A percentile compares a stretch with the other conserved stretches of the same genome.
Conservation (phyloP, 139 green algal genomes). For the Tetraselmis striata region DNA sequence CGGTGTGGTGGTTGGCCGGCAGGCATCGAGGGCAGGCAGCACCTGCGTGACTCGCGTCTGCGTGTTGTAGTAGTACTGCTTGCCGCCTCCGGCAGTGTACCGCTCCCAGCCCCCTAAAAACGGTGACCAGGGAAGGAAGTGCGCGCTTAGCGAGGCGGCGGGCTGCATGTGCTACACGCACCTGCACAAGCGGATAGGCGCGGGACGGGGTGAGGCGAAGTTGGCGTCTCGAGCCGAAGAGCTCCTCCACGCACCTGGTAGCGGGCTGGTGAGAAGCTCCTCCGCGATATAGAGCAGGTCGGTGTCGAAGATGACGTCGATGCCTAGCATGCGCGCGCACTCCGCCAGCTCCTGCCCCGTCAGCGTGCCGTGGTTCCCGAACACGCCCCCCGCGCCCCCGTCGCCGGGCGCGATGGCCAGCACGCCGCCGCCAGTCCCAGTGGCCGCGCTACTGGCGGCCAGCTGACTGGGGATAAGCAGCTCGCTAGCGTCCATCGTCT, state of each 20-base stretch:
- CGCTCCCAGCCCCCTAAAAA: slow-evolving; percentile 5
- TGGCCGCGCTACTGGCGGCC: too few species aligned
- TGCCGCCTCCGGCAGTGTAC: slow-evolving; percentile 10
- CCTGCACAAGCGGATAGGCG: too few species aligned
- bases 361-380: background rate
- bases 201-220: too few species aligned
- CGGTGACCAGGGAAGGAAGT: too few species aligned
- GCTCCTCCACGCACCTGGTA: too few species aligned
- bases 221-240: too few species aligned
- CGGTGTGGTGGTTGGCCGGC: too few species aligned
- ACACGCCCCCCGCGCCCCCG: background rate
- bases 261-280: slow-evolving; percentile 10
- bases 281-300: slow-evolving; percentile 22
- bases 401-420: background rate
- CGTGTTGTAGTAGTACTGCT: slow-evolving; percentile 16
- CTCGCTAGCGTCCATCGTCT: background rate
- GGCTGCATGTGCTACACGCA: too few species aligned
- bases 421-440: too few species aligned
- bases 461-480: background rate
- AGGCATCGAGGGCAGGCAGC: too few species aligned
- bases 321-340: slow-evolving; percentile 2
- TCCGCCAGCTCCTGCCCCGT: slow-evolving; percentile 1
- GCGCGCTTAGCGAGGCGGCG: too few species aligned
- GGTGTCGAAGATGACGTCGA: slow-evolving; percentile 18
- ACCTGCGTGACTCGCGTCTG: slow-evolving; percentile 4